Percentiles rank a stretch among this genome's conserved stretches.
These are phyloP conservation scores for Paracorniculantispora psalliotae DNA, from an alignment of 2,329 filamentous ascomycete genomes.

Conservation along the genomic window DNA sequence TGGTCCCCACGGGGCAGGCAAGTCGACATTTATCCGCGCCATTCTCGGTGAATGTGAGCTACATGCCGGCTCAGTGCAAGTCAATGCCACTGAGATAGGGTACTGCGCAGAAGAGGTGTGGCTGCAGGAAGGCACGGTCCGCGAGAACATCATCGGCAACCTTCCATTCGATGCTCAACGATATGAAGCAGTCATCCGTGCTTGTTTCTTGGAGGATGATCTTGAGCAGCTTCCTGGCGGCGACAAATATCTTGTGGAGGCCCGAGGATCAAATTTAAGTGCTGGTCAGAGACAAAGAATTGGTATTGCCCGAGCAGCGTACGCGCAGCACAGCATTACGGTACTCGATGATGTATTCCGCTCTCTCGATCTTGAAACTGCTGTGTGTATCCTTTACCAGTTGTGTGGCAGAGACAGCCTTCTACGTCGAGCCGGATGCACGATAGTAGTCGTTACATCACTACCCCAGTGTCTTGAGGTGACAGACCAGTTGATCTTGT, in stretches of 20 bases:
- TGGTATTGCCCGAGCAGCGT: slow-evolving; percentile 10
- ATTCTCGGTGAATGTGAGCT: not conserved
- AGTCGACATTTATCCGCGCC: not conserved
- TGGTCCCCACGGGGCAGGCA: not conserved
- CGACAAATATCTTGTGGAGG: not conserved
- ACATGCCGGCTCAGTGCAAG: not conserved
- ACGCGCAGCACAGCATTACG: not conserved
- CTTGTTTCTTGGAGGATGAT: not conserved
- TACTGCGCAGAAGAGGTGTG: not conserved
- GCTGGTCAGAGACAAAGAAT: not conserved
- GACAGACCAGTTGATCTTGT: not conserved
- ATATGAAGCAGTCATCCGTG: not conserved
- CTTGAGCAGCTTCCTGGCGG: not conserved
- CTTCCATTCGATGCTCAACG: not conserved
- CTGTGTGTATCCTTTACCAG: not conserved
- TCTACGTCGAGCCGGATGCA: not conserved
- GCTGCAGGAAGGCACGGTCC: not conserved
- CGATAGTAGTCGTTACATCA: not conserved
- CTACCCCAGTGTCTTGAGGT: not conserved
- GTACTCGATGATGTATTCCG: slow-evolving; percentile 15
- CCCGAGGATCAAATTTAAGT: not conserved
- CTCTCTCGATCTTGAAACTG: slow-evolving; percentile 9
- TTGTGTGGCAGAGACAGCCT: not conserved
- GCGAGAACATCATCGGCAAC: not conserved
- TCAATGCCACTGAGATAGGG: not conserved